These are phyloP conservation scores for Colletotrichum spaethianum DNA, from an alignment of 2,329 filamentous ascomycete genomes.

Conservation along the genomic window DNA sequence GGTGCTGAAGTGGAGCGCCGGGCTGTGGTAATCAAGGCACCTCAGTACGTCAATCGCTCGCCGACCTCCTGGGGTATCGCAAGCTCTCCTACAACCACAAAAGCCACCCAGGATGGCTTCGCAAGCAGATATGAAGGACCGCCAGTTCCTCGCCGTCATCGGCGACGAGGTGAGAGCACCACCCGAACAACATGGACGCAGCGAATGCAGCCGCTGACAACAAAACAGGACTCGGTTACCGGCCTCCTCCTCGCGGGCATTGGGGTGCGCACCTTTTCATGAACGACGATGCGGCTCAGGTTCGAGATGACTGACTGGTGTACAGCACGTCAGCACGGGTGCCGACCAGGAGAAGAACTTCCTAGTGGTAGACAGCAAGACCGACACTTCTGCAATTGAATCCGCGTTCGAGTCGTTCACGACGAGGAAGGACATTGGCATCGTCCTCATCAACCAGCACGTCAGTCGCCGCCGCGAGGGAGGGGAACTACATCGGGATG, in stretches of 20 bases:
- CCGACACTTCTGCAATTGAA: slow-evolving; percentile 89
- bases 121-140: slow-evolving; percentile 80
- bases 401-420: slow-evolving; percentile 92
- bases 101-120: slow-evolving; percentile 58
- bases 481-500: background rate
- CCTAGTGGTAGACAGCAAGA: slow-evolving; percentile 95
- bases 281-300: background rate
- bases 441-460: slow-evolving; percentile 97
- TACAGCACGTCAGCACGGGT: slow-evolving; percentile 88
- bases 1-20: slow-evolving; percentile 24
- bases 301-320: slow-evolving; percentile 24
- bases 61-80: slow-evolving; percentile 27
- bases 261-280: slow-evolving; percentile 73
- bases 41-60: slow-evolving; percentile 39
- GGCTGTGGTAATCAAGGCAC: slow-evolving; percentile 31
- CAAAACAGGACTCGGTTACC: slow-evolving; percentile 88
- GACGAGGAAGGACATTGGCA: slow-evolving; percentile 94
- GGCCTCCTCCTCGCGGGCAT: slow-evolving; percentile 95
- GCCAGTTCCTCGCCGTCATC: slow-evolving; percentile 97
- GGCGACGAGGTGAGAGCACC: slow-evolving; percentile 85
- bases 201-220: slow-evolving; percentile 42
- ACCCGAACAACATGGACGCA: slow-evolving; percentile 47
- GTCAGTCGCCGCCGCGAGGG: slow-evolving; percentile 64
- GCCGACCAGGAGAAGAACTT: slow-evolving; percentile 97
- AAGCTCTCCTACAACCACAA: slow-evolving; percentile 37